phyloP scores from a whole-genome alignment of 1,284 basidiomycete genomes.

The Cutaneotrichosporon curvatum region DNA sequence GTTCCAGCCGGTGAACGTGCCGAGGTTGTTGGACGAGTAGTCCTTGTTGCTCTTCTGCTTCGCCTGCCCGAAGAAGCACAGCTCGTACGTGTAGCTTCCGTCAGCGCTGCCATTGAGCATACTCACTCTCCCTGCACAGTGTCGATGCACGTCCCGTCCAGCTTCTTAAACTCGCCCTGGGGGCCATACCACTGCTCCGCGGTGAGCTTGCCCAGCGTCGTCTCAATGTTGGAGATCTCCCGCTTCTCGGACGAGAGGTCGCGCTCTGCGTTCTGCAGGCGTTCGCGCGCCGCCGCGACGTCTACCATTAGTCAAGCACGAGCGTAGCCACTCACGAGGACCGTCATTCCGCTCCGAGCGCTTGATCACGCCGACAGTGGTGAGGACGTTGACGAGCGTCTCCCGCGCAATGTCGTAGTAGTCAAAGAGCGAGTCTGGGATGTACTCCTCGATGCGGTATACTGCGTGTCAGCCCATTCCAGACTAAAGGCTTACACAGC shows the following conservation, averaged over 20 bases:
- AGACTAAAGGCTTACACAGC: slow-evolving; percentile 14
- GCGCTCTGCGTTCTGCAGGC: slow-evolving; percentile 45
- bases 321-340: slow-evolving; percentile 26
- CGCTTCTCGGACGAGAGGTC: slow-evolving; percentile 45
- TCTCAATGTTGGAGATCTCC: slow-evolving; percentile 23
- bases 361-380: slow-evolving; percentile 9
- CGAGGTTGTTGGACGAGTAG: slow-evolving; percentile 69
- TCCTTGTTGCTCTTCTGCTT: slow-evolving; percentile 84
- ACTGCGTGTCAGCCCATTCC: slow-evolving; percentile 51
- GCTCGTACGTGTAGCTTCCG: slow-evolving; percentile 82
- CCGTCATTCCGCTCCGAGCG: slow-evolving; percentile 23
- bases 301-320: slow-evolving; percentile 43
- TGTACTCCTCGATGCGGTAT: slow-evolving; percentile 71
- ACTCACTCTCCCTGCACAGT: slow-evolving; percentile 82
- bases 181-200: slow-evolving; percentile 64
- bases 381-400: slow-evolving; percentile 55
- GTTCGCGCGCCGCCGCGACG: slow-evolving; percentile 54
- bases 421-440: slow-evolving; percentile 74
- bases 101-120: slow-evolving; percentile 3
- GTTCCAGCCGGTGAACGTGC: slow-evolving; percentile 74
- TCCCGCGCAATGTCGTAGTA: slow-evolving; percentile 67
- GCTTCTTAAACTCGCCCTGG: slow-evolving; percentile 91
- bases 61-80: slow-evolving; percentile 87
- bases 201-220: slow-evolving; percentile 31
- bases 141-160: slow-evolving; percentile 73